Conservation (phyloP, 192 early-diverging fungal species). For the Coemansia sp. region DNA sequence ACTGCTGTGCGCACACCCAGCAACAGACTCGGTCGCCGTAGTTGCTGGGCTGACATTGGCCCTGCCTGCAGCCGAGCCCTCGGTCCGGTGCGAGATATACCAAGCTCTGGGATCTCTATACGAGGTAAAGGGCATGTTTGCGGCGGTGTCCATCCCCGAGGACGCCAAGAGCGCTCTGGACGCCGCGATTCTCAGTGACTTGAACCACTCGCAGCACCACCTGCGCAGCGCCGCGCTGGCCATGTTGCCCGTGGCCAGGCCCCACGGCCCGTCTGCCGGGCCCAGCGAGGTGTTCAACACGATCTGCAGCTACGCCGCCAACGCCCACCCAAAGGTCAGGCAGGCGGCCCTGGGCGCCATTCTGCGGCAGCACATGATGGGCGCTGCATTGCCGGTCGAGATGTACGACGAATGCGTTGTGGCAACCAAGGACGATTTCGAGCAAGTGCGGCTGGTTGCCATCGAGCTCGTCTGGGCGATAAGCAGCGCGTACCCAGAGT, state of each 20-base stretch:
- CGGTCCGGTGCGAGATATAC: slow-evolving; percentile 49
- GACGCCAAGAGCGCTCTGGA: slow-evolving; percentile 10
- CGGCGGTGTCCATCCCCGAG: neutral
- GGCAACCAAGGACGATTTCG: slow-evolving; percentile 70
- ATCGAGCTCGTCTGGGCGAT: slow-evolving; percentile 70
- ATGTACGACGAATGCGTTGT: slow-evolving; percentile 68
- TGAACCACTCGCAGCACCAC: slow-evolving; percentile 50
- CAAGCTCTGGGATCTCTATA: slow-evolving; percentile 23
- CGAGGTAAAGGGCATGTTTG: slow-evolving; percentile 38
- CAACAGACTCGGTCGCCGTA: slow-evolving; percentile 4
- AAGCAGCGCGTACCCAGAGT: slow-evolving; percentile 56
- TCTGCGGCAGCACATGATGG: slow-evolving; percentile 38
- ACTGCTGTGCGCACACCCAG: slow-evolving; percentile 42
- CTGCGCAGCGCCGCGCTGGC: slow-evolving; percentile 41
- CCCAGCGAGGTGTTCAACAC: slow-evolving; percentile 19
- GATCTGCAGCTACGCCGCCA: slow-evolving; percentile 32
- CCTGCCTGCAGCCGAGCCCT: slow-evolving; percentile 18
- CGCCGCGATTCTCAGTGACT: slow-evolving; percentile 13
- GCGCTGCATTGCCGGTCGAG: slow-evolving; percentile 20
- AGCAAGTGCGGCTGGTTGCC: slow-evolving; percentile 73
- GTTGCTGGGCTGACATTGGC: slow-evolving; percentile 10
- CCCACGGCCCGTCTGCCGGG: neutral
- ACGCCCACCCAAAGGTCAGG: slow-evolving; percentile 49
- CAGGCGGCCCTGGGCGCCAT: slow-evolving; percentile 34
- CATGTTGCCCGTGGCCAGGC: slow-evolving; percentile 12